Evolutionary conservation across 83 land plant species (phyloP).

Genomic region (Picea mariana): DNA sequence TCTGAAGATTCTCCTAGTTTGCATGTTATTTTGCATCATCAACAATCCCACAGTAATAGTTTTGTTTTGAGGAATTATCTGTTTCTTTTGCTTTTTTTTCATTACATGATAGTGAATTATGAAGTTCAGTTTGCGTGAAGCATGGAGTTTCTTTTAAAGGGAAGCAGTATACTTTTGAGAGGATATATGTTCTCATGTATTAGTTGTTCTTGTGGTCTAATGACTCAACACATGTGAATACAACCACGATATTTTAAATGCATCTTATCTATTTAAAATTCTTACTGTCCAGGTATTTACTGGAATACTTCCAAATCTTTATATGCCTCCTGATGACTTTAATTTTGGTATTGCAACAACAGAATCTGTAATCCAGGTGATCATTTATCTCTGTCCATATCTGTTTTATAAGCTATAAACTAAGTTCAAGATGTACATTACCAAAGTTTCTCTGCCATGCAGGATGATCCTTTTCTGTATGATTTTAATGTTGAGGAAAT

Average conservation of each 20-base stretch:
- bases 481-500: constrained; percentile 84
- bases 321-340: constrained; percentile 55
- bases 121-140: neutral
- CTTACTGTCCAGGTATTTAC: constrained; percentile 82
- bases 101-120: too few relatives aligned
- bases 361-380: constrained; percentile 24
- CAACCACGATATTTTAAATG: too few relatives aligned
- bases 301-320: constrained; percentile 58
- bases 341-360: constrained; percentile 48
- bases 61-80: neutral
- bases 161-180: neutral
- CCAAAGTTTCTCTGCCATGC: neutral
- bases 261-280: too few relatives aligned
- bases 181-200: too few relatives aligned
- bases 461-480: constrained; percentile 81
- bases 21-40: constrained; percentile 42
- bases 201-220: too few relatives aligned
- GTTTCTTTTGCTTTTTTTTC: neutral
- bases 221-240: too few relatives aligned
- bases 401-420: neutral
- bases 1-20: constrained; percentile 6
- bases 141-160: neutral
- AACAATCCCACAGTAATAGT: neutral
- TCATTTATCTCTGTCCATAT: constrained; percentile 36
- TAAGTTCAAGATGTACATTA: neutral